A percentile compares a stretch with the other conserved stretches of the same genome.
Conservation (phyloP, 768 basidiomycete species). For the Kwoniella sp. region DNA sequence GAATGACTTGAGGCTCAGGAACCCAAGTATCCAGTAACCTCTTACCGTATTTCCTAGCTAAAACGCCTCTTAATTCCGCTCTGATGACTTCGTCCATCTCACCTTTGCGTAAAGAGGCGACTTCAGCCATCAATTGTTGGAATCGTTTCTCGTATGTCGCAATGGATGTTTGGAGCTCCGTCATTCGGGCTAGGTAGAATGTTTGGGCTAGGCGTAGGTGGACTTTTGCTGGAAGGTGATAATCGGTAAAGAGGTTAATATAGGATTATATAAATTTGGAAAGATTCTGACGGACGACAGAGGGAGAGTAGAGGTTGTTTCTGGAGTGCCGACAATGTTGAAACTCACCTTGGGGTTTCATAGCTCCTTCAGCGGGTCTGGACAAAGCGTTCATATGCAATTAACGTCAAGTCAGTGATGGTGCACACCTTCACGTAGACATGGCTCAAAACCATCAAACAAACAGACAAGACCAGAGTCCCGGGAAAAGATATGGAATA, state of each 20-base stretch:
- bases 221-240: conserved; percentile 58
- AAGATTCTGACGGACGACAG: too few species aligned
- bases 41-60: conserved; percentile 43
- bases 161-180: conserved; percentile 73
- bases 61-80: conserved; percentile 51
- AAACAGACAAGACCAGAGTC: too few species aligned
- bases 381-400: conserved; percentile 11
- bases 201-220: conserved; percentile 74
- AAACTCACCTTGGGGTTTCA: conserved; percentile 63
- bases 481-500: too few species aligned
- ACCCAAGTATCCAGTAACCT: conserved; percentile 44
- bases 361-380: conserved; percentile 59
- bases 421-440: too few species aligned
- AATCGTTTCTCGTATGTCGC: conserved; percentile 73
- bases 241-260: too few species aligned
- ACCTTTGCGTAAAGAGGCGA: conserved; percentile 73
- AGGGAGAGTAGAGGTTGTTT: too few species aligned
- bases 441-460: too few species aligned
- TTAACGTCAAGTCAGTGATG: neutral
- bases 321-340: too few species aligned
- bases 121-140: conserved; percentile 75
- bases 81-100: conserved; percentile 67
- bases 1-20: conserved; percentile 30
- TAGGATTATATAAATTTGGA: too few species aligned
- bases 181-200: conserved; percentile 69